Conservation (phyloP, 176 grass and related monocot species). For the Leersia perrieri region DNA sequence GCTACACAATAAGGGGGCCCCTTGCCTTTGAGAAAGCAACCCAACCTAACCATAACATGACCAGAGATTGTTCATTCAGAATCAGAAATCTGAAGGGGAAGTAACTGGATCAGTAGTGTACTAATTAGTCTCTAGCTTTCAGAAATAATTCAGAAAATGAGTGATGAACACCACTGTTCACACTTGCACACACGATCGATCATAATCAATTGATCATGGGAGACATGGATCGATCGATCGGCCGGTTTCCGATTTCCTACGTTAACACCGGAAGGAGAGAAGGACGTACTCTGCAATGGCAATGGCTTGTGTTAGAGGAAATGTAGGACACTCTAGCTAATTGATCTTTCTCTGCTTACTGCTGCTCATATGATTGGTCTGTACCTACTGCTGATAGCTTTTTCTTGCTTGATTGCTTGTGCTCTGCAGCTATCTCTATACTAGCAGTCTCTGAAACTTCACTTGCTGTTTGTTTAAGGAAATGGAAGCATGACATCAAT, state of each 20-base stretch:
- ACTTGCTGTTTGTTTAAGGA: conserved; percentile 61
- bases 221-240: not conserved
- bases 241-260: conserved; percentile 38
- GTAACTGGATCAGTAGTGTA: not conserved
- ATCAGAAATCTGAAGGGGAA: not conserved
- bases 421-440: conserved; percentile 7
- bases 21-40: conserved; percentile 22
- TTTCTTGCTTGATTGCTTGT: conserved; percentile 18
- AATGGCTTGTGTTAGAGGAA: conserved; percentile 46
- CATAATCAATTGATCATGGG: not conserved
- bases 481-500: conserved; percentile 21
- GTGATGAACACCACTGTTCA: not conserved
- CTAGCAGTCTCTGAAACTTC: not conserved
- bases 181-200: not conserved
- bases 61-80: not conserved
- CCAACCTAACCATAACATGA: not conserved
- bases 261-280: conserved; percentile 15
- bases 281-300: not conserved
- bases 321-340: conserved; percentile 44
- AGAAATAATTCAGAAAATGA: not conserved
- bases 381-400: conserved; percentile 33
- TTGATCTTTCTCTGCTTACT: not conserved
- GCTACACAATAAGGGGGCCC: not conserved
- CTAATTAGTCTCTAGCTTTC: not conserved
- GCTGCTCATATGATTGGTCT: conserved; percentile 37